Conservation (phyloP, 805 yeast genomes). For the Candida oleophila region DNA sequence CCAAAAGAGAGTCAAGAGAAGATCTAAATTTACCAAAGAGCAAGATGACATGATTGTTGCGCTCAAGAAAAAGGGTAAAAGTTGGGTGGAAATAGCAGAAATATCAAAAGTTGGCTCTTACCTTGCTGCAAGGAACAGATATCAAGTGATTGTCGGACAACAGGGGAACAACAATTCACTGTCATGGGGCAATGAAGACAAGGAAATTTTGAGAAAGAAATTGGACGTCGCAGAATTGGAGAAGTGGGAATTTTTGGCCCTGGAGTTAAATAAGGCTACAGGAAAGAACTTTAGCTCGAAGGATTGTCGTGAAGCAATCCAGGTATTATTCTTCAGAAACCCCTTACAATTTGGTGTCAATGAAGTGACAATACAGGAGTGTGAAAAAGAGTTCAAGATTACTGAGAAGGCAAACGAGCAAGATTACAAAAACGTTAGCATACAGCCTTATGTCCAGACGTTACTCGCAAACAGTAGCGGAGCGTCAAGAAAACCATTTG, state of each 20-base stretch:
- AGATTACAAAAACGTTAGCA: conserved; percentile 7
- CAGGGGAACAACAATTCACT: conserved; percentile 70
- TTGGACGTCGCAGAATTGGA: conserved; percentile 70
- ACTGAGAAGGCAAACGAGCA: conserved; percentile 31
- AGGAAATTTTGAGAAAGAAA: conserved; percentile 45
- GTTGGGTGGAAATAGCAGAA: conserved; percentile 76
- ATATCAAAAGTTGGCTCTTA: conserved; percentile 61
- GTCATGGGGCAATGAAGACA: conserved; percentile 61
- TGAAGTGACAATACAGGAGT: conserved; percentile 43
- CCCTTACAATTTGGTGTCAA: conserved; percentile 60
- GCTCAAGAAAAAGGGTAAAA: conserved; percentile 59
- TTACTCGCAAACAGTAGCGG: conserved; percentile 5
- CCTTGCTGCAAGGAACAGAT: conserved; percentile 73
- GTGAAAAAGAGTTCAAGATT: conserved; percentile 33
- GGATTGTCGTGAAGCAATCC: conserved; percentile 55
- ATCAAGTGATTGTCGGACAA: conserved; percentile 79
- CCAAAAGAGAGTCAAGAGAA: conserved; percentile 54
- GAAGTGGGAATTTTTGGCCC: conserved; percentile 65
- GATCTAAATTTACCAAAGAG: conserved; percentile 65
- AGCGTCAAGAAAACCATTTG: background rate
- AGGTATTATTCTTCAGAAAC: conserved; percentile 51
- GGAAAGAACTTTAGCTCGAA: conserved; percentile 50
- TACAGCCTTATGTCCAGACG: conserved; percentile 10
- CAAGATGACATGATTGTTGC: conserved; percentile 66
- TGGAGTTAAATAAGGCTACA: conserved; percentile 56